These are phyloP conservation scores for Alternaria brassicicola DNA, from an alignment of 2,329 filamentous ascomycete genomes.

Conservation along the genomic window DNA sequence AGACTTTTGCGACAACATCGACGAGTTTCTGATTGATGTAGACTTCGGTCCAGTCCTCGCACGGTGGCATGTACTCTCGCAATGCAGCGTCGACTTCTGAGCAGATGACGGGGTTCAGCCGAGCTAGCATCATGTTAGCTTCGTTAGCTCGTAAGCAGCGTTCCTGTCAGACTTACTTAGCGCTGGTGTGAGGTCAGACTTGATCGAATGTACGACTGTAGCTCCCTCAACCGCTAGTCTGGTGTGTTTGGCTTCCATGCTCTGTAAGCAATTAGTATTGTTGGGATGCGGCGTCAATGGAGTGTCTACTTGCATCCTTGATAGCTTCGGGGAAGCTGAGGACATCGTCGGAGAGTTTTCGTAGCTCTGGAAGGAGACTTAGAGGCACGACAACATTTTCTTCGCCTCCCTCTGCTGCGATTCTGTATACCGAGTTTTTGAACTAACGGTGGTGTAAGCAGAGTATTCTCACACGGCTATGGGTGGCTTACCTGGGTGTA, in stretches of 20 bases:
- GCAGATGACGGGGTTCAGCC: conserved; percentile 37
- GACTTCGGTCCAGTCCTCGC: conserved; percentile 43
- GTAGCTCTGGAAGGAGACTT: conserved; percentile 41
- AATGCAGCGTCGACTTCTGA: conserved; percentile 40
- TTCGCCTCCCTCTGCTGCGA: conserved; percentile 29
- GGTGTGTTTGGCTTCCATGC: conserved; percentile 43
- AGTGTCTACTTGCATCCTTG: conserved; percentile 25
- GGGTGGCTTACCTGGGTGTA: conserved; percentile 31
- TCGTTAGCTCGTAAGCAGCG: not conserved
- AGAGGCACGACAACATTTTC: conserved; percentile 36
- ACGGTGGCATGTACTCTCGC: conserved; percentile 33
- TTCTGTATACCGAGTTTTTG: conserved; percentile 34
- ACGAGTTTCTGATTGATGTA: conserved; percentile 36
- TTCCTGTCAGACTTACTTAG: conserved; percentile 31
- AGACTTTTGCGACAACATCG: conserved; percentile 43
- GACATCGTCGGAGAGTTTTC: conserved; percentile 41
- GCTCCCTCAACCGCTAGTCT: conserved; percentile 26
- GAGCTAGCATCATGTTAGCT: conserved; percentile 28
- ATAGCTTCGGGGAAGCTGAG: conserved; percentile 41
- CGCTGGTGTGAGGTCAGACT: conserved; percentile 43
- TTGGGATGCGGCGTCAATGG: not conserved
- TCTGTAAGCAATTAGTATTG: conserved; percentile 24
- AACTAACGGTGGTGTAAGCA: conserved; percentile 31
- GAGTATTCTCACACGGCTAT: not conserved
- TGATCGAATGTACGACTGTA: conserved; percentile 31